Percentiles rank a stretch among this genome's conserved stretches.
Conservation (phyloP, 352 stramenopile genomes). For the Globisporangium perplexum region DNA sequence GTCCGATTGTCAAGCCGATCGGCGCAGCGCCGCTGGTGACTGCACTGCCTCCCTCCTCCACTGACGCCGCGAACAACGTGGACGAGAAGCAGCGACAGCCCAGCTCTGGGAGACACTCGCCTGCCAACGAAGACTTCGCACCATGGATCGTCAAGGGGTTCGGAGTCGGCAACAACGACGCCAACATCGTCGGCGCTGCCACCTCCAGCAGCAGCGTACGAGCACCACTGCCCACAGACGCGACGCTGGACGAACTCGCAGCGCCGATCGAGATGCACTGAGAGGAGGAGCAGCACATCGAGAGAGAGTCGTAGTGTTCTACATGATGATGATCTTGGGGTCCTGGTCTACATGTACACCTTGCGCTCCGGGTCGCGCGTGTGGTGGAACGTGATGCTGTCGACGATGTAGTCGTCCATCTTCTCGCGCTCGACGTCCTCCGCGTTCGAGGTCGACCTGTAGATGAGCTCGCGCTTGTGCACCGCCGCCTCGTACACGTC, state of each 20-base stretch:
- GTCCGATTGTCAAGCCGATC: slow-evolving; percentile 13
- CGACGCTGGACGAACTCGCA: slow-evolving; percentile 12
- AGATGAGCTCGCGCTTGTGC: slow-evolving; percentile 21
- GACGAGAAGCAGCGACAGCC: not conserved
- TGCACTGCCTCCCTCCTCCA: not conserved
- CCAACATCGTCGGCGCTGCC: not conserved
- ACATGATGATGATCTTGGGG: not conserved
- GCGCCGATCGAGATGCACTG: slow-evolving; percentile 11
- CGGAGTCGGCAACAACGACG: not conserved
- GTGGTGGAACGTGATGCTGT: slow-evolving; percentile 30
- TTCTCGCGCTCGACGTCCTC: slow-evolving; percentile 13
- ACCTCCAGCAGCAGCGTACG: not conserved
- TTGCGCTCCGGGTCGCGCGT: slow-evolving; percentile 3
- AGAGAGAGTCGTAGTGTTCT: not conserved
- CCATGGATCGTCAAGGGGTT: slow-evolving; percentile 14
- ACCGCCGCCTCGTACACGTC: slow-evolving; percentile 31
- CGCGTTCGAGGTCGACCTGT: slow-evolving; percentile 1
- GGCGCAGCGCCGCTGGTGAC: not conserved
- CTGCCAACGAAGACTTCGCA: slow-evolving; percentile 1
- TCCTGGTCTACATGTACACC: slow-evolving; percentile 4
- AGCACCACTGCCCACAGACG: not conserved
- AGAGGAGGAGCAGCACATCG: not conserved
- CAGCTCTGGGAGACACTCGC: no score
- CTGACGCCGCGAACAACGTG: not conserved
- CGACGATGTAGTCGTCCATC: slow-evolving; percentile 37